Percentiles rank a stretch among this genome's conserved stretches.
Evolutionary conservation across 2,329 filamentous ascomycete genomes (phyloP).

Genomic region (Myriangium duriaei): DNA sequence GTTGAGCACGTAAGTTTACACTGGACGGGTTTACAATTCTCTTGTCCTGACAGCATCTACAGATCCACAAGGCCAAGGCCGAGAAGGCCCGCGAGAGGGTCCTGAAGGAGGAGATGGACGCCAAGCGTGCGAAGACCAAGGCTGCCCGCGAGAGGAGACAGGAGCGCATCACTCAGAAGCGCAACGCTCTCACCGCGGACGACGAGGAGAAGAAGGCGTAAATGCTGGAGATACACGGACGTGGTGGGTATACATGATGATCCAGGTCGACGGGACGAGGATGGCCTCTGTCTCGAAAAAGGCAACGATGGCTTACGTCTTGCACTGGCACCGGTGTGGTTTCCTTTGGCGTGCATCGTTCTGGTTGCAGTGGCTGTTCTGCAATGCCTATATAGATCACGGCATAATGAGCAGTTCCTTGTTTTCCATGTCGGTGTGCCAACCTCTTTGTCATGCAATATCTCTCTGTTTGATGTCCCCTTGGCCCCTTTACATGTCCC

Average conservation of each 20-base stretch:
- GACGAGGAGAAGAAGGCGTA: slow-evolving; percentile 33
- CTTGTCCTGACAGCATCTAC: slow-evolving; percentile 24
- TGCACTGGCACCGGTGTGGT: slow-evolving; percentile 9
- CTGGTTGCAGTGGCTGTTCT: slow-evolving; percentile 6
- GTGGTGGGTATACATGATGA: slow-evolving; percentile 8
- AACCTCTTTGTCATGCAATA: slow-evolving; percentile 4
- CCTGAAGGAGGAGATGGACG: slow-evolving; percentile 89
- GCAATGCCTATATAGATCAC: slow-evolving; percentile 8
- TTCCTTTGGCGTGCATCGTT: slow-evolving; percentile 10
- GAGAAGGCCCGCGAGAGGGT: slow-evolving; percentile 97
- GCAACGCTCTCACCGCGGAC: slow-evolving; percentile 69
- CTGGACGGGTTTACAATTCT: slow-evolving; percentile 12
- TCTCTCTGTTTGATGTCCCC: neutral
- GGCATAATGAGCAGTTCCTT: slow-evolving; percentile 7
- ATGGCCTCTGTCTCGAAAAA: neutral
- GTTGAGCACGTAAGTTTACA: slow-evolving; percentile 89
- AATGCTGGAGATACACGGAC: slow-evolving; percentile 8
- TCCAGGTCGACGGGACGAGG: slow-evolving; percentile 6
- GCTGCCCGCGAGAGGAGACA: slow-evolving; percentile 96
- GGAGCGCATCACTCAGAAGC: slow-evolving; percentile 85
- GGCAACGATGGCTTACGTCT: slow-evolving; percentile 6
- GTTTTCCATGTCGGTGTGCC: too few relatives aligned
- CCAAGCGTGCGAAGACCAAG: slow-evolving; percentile 99
- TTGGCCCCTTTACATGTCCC: neutral
- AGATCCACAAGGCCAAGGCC: slow-evolving; percentile 99